Conservation (phyloP, 2,329 filamentous ascomycete species). For the Trichoderma arundinaceum region DNA sequence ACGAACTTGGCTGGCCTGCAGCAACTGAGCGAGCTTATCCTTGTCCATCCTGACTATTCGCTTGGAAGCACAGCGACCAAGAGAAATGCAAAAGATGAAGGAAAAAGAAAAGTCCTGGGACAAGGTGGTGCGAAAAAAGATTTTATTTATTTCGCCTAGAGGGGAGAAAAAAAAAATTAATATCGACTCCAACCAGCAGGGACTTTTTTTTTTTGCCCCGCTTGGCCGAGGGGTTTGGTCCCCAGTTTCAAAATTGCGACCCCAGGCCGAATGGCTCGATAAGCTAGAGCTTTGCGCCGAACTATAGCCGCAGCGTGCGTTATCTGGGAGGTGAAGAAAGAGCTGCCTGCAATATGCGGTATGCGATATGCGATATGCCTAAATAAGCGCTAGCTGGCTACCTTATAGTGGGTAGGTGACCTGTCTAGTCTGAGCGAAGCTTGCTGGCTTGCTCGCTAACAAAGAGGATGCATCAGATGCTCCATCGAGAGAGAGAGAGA, state of each 20-base stretch:
- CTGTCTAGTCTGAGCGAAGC: not conserved
- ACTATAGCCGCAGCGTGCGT: constrained; percentile 11
- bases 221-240: constrained; percentile 31
- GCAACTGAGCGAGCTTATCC: constrained; percentile 82
- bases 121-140: constrained; percentile 30
- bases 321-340: not conserved
- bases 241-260: constrained; percentile 25
- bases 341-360: not conserved
- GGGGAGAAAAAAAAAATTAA: constrained; percentile 35
- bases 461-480: not conserved
- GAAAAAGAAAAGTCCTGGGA: constrained; percentile 10
- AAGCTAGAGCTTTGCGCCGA: constrained; percentile 18
- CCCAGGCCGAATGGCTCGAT: not conserved
- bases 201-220: constrained; percentile 25
- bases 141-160: constrained; percentile 32
- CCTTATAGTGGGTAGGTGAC: not conserved
- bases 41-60: constrained; percentile 49
- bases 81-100: constrained; percentile 29
- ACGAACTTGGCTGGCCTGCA: constrained; percentile 89
- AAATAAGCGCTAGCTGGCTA: constrained; percentile 5
- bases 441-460: not conserved
- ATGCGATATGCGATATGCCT: not conserved
- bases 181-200: constrained; percentile 30
- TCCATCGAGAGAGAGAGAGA: not conserved
- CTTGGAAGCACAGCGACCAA: constrained; percentile 38